A percentile compares a stretch with the other conserved stretches of the same genome.
Evolutionary conservation across 2,329 filamentous ascomycete genomes (phyloP).

Genomic region (Botrytis fabae): DNA sequence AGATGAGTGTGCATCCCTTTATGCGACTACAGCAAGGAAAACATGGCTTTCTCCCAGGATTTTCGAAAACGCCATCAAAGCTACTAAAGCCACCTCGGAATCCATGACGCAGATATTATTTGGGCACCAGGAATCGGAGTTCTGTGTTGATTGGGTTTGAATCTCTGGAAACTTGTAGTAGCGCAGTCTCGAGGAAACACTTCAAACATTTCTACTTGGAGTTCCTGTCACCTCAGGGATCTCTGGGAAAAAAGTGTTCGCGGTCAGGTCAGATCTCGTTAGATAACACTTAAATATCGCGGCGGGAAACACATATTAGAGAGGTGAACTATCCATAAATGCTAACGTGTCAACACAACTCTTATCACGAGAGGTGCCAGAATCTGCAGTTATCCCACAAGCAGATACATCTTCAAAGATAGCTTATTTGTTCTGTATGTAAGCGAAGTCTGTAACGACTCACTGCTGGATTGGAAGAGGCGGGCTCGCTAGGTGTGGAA

Average conservation of each 20-base stretch:
- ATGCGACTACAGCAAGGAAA: background rate
- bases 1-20: background rate
- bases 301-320: too few species aligned
- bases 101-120: background rate
- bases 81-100: background rate
- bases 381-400: background rate
- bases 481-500: background rate
- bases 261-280: fast-evolving
- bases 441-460: background rate
- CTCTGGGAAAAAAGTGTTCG: background rate
- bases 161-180: background rate
- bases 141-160: background rate
- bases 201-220: background rate
- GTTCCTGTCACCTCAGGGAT: background rate
- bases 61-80: background rate
- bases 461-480: background rate
- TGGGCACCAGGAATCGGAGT: background rate
- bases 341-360: background rate
- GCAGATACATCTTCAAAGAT: background rate
- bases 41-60: background rate
- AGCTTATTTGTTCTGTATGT: too few species aligned
- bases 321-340: background rate
- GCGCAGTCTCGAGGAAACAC: background rate
- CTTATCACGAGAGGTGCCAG: background rate
- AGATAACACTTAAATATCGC: too few species aligned